Conservation (phyloP, 352 stramenopile species). For the Plasmopara halstedii region DNA sequence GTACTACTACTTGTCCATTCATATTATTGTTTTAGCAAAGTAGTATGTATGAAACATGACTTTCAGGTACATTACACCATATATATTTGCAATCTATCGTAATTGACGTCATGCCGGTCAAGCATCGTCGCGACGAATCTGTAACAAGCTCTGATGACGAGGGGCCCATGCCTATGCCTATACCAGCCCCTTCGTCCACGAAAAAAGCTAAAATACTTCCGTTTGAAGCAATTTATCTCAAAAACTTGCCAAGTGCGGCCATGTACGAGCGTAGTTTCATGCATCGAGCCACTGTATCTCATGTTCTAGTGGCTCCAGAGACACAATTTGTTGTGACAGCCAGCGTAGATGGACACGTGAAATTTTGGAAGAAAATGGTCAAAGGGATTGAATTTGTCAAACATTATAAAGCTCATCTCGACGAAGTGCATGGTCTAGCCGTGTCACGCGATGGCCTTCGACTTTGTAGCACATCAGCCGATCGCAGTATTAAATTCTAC, state of each 20-base stretch:
- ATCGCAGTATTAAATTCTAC: conserved; percentile 98
- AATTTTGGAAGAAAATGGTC: conserved; percentile 99
- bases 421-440: conserved; percentile 75
- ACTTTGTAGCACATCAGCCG: conserved; percentile 78
- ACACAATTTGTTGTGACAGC: conserved; percentile 97
- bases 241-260: conserved; percentile 77
- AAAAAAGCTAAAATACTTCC: conserved; percentile 39
- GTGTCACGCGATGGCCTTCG: conserved; percentile 80
- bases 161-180: conserved; percentile 54
- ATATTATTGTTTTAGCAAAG: too few relatives aligned
- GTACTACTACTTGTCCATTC: too few relatives aligned
- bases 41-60: neutral
- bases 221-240: conserved; percentile 69
- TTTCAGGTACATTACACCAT: neutral
- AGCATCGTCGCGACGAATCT: conserved; percentile 13
- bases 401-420: conserved; percentile 96
- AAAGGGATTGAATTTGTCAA: conserved; percentile 98
- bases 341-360: conserved; percentile 95
- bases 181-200: conserved; percentile 29
- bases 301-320: conserved; percentile 81
- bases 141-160: conserved; percentile 29
- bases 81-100: too few relatives aligned
- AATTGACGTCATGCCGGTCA: conserved; percentile 2
- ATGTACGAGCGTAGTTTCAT: conserved; percentile 98
- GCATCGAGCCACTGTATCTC: conserved; percentile 93